Base-by-base conservation (phyloP, 192 early-diverging fungal species). In the Podila epigama region DNA sequence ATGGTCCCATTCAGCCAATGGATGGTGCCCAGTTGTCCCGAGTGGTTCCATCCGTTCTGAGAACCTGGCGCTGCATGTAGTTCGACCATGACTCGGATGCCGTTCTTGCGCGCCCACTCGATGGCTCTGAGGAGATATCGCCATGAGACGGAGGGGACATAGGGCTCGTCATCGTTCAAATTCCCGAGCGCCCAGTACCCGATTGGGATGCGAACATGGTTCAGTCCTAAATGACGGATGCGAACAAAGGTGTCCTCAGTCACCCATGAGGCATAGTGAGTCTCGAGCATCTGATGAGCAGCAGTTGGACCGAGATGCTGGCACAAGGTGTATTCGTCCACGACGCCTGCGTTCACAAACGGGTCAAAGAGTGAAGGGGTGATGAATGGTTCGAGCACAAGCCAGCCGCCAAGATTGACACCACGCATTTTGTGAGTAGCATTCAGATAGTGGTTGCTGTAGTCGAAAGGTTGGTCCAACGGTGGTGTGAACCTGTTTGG, bases 301-400 rank as follows among this genome's bases (percentile, higher is more conserved):
- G 85, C 84, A 18, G 66, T 63, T 9, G 86, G 85, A 5, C 91
- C 90, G 1, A 92, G 61, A 5, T 68, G 66, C 15, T 48, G 58
- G 63, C 90, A 91, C 9, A 91, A 82, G 6, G 77, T 81, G 86
- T 87, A 91, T 53, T 92, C 91, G 56, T 92, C 91, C 1, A 87
- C 77, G 16, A 85, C 78, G 5, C 66, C 64, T 2, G 58, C 58
- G 2, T 53, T 55, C 16, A 62, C 36, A 15, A 75, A 77, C 4
- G 82, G 78, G 11, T 80, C 66, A 70, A 88, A 87, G 13, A 87
- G 54, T 0, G 64, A 79, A 2, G 87, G 87, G 1, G 80, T 84
- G 54, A 87, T 83, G 41, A 83, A 84, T 0, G 84, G 69, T 70
- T 92, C 91, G 3, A 90, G 80, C 7, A 92, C 90, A 41, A 92